Percentiles rank a stretch among this genome's conserved stretches.
Conservation (phyloP, 345 rosid species). For the Lepidium aucheri region DNA sequence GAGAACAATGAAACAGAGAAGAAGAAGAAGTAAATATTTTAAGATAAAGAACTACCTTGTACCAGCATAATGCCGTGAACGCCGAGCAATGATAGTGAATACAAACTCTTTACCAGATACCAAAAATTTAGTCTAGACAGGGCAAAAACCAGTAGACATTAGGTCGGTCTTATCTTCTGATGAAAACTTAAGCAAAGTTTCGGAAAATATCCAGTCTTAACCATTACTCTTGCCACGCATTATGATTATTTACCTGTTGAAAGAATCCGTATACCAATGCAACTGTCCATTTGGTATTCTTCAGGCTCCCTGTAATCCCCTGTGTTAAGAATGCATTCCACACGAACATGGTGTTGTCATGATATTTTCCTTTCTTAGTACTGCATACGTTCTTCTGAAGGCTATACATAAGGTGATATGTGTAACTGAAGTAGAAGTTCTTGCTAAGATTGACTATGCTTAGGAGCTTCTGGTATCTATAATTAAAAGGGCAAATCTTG, state of each 20-base stretch:
- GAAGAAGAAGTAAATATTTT: neutral
- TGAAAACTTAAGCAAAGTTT: slow-evolving; percentile 4
- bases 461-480: slow-evolving; percentile 87
- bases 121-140: slow-evolving; percentile 51
- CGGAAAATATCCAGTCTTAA: neutral
- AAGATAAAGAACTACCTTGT: slow-evolving; percentile 51
- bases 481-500: slow-evolving; percentile 4
- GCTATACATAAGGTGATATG: slow-evolving; percentile 66
- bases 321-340: slow-evolving; percentile 87
- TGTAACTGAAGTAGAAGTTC: slow-evolving; percentile 97
- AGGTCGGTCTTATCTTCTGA: neutral
- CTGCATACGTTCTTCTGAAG: slow-evolving; percentile 68
- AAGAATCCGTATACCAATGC: slow-evolving; percentile 88
- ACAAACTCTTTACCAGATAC: slow-evolving; percentile 49
- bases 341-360: slow-evolving; percentile 66
- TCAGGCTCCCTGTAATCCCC: slow-evolving; percentile 47
- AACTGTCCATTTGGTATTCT: slow-evolving; percentile 74
- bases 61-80: slow-evolving; percentile 93
- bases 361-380: slow-evolving; percentile 31
- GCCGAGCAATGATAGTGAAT: slow-evolving; percentile 78
- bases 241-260: slow-evolving; percentile 58
- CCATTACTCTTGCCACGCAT: neutral
- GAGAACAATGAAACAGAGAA: neutral
- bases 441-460: slow-evolving; percentile 73
- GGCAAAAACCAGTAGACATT: neutral